Conservation (phyloP, 306 rosid genomes). For the Lathyrus aphaca region DNA sequence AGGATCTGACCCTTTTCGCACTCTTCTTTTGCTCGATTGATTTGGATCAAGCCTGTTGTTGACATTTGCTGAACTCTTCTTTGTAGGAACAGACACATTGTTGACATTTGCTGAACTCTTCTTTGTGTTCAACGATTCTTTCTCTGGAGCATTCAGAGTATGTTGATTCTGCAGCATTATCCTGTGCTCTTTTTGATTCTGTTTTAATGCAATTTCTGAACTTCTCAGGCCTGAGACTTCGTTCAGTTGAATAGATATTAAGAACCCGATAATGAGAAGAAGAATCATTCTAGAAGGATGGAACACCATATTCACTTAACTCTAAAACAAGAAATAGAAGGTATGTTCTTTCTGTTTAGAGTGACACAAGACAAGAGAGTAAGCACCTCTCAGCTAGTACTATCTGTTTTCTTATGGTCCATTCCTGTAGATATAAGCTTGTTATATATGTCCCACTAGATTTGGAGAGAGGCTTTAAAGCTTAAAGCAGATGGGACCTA, state of each 20-base stretch:
- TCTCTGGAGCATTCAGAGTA: constrained; percentile 39
- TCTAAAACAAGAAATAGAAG: constrained; percentile 47
- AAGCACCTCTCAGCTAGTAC: constrained; percentile 38
- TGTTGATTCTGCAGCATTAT: constrained; percentile 49
- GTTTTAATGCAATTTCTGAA: constrained; percentile 53
- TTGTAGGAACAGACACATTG: constrained; percentile 47
- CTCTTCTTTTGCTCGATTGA: constrained; percentile 78
- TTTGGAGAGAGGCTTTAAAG: constrained; percentile 65
- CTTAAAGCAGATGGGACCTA: constrained; percentile 68
- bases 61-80: constrained; percentile 47
- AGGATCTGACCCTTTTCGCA: constrained; percentile 90
- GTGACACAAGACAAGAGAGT: constrained; percentile 49
- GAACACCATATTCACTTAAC: constrained; percentile 61
- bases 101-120: constrained; percentile 46
- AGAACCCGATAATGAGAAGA: constrained; percentile 62
- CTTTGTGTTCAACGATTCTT: constrained; percentile 49
- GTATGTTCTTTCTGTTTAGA: constrained; percentile 48
- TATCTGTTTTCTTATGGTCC: constrained; percentile 51
- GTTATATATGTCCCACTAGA: constrained; percentile 58
- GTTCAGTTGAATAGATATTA: constrained; percentile 52
- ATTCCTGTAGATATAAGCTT: constrained; percentile 68
- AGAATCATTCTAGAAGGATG: constrained; percentile 50
- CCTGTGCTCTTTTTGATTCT: constrained; percentile 45
- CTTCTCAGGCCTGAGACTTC: constrained; percentile 55
- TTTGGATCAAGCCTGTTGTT: constrained; percentile 64